These are phyloP conservation scores for Thalassiosira hispida DNA, from an alignment of 352 stramenopile genomes.

Conservation along the genomic window DNA sequence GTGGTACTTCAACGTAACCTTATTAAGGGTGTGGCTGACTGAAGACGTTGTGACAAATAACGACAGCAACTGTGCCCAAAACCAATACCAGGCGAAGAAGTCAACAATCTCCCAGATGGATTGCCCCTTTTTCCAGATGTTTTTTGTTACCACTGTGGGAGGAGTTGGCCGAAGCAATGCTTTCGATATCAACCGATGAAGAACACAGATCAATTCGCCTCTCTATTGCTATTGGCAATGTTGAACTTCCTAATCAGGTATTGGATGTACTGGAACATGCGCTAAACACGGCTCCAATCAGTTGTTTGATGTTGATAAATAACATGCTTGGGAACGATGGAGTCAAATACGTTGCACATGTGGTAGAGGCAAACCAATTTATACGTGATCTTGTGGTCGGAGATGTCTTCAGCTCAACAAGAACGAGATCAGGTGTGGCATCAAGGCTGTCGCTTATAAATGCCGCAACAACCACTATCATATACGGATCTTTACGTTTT, in stretches of 20 bases:
- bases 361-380: not conserved
- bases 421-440: not conserved
- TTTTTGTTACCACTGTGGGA: not conserved
- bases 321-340: not conserved
- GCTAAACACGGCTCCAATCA: not conserved
- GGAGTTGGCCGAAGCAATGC: not conserved
- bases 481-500: not conserved
- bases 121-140: no score
- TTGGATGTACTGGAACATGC: not conserved
- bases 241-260: not conserved
- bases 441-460: not conserved
- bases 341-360: not conserved
- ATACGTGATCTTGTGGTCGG: no score
- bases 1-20: no score
- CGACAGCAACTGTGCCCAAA: no score
- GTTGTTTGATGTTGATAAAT: not conserved
- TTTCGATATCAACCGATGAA: not conserved
- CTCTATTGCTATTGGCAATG: not conserved
- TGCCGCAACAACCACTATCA: not conserved
- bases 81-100: no score
- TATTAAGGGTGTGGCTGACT: no score
- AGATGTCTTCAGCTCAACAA: not conserved
- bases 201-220: not conserved
- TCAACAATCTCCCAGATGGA: no score
- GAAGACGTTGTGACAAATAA: no score